Conservation (phyloP, 2,329 filamentous ascomycete genomes). For the Cercospora berteroae region DNA sequence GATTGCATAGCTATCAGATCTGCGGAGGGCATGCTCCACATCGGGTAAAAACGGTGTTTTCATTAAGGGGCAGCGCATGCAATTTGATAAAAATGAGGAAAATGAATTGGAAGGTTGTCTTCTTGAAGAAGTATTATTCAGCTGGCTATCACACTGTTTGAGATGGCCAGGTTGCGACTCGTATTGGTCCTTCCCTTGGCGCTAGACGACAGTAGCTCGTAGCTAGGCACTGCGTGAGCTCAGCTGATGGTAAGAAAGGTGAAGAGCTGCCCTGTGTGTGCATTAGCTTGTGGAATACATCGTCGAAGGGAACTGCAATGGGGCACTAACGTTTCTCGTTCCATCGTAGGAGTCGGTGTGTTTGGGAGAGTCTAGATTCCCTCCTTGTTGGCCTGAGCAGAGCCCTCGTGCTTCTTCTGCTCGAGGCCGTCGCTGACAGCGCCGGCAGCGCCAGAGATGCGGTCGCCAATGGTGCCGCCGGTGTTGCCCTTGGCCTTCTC, state of each 20-base stretch:
- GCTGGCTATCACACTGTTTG: slow-evolving; percentile 2
- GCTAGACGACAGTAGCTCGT: not conserved
- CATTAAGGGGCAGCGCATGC: not conserved
- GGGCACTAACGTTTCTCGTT: slow-evolving; percentile 3
- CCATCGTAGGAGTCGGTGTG: not conserved
- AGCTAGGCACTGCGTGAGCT: not conserved
- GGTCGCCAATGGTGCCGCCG: slow-evolving; percentile 52
- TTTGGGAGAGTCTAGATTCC: slow-evolving; percentile 25
- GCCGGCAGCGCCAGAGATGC: slow-evolving; percentile 54
- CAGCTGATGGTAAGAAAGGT: not conserved
- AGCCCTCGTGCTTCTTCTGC: slow-evolving; percentile 51
- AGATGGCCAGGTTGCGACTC: not conserved
- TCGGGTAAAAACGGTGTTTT: not conserved
- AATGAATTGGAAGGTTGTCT: not conserved
- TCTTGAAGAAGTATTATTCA: not conserved
- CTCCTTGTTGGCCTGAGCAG: slow-evolving; percentile 52
- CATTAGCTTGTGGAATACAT: not conserved
- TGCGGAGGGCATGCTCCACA: not conserved
- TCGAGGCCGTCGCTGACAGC: slow-evolving; percentile 55
- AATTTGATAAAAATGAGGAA: too few relatives aligned
- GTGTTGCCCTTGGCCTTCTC: slow-evolving; percentile 58
- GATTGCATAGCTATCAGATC: not conserved
- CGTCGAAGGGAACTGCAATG: not conserved
- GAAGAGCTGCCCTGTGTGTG: not conserved
- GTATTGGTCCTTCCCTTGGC: not conserved